These are phyloP conservation scores for Datura wrightii DNA, from an alignment of 257 asterid genomes.

Conservation along the genomic window DNA sequence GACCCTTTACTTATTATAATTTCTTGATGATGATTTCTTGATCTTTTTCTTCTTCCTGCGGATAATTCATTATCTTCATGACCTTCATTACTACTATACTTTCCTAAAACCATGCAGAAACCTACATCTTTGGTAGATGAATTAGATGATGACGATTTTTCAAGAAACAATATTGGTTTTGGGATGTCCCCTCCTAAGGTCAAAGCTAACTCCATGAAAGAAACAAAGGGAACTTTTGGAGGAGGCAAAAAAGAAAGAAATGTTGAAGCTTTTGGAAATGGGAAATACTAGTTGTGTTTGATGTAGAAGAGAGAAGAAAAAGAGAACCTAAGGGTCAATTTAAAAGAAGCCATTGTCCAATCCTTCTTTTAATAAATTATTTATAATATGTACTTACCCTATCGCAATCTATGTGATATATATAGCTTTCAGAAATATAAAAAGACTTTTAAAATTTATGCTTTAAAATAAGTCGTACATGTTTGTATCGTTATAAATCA, in stretches of 20 bases:
- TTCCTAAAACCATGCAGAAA: slow-evolving; percentile 73
- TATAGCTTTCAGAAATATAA: too few relatives aligned
- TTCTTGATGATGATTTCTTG: slow-evolving; percentile 6
- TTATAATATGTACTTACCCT: slow-evolving; percentile 8
- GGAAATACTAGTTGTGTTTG: background rate
- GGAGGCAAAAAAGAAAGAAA: too few relatives aligned
- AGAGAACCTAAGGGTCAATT: background rate
- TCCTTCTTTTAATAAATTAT: background rate
- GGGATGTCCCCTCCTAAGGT: slow-evolving; percentile 71
- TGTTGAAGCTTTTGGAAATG: background rate
- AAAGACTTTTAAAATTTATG: too few relatives aligned
- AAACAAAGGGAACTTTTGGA: background rate
- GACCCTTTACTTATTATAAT: slow-evolving; percentile 22
- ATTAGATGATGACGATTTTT: slow-evolving; percentile 35
- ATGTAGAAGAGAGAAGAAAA: too few relatives aligned
- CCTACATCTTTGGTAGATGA: slow-evolving; percentile 54
- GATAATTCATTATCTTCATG: background rate
- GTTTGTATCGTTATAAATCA: too few relatives aligned
- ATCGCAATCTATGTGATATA: too few relatives aligned
- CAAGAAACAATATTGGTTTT: slow-evolving; percentile 59
- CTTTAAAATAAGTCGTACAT: too few relatives aligned
- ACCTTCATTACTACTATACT: background rate
- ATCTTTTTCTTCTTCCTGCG: background rate
- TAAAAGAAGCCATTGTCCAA: slow-evolving; percentile 22
- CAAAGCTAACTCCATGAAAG: slow-evolving; percentile 79